Conservation (phyloP, 1,139 yeast species). For the Geotrichum carabidarum region DNA sequence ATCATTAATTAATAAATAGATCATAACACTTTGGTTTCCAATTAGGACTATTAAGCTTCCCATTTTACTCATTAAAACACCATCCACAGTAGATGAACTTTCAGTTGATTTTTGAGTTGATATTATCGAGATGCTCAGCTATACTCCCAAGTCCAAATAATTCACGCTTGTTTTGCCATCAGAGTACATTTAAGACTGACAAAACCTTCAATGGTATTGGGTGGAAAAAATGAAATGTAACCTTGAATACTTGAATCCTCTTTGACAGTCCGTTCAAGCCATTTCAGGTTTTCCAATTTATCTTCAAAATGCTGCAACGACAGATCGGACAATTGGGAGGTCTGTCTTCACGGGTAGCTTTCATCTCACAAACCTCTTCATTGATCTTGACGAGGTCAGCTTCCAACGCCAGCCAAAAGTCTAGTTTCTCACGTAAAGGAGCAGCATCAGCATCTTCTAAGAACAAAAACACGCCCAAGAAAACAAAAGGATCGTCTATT, state of each 20-base stretch:
- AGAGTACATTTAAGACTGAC: neutral
- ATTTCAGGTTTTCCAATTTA: neutral
- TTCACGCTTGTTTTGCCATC: neutral
- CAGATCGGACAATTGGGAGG: slow-evolving; percentile 8
- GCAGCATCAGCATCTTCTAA: slow-evolving; percentile 1
- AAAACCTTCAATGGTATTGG: slow-evolving; percentile 3
- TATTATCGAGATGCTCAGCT: neutral
- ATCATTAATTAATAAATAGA: no score
- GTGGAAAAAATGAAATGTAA: neutral
- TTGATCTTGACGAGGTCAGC: slow-evolving; percentile 1
- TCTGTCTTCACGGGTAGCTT: neutral
- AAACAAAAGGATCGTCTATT: slow-evolving; percentile 30
- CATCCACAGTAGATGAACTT: no score
- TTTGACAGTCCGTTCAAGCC: neutral
- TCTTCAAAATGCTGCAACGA: slow-evolving; percentile 10
- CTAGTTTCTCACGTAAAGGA: slow-evolving; percentile 12
- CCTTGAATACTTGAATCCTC: neutral
- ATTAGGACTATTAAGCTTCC: no score
- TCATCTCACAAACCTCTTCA: neutral
- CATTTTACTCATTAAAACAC: no score
- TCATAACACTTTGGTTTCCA: no score
- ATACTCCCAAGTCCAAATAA: neutral
- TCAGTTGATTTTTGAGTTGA: no score
- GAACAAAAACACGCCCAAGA: slow-evolving; percentile 30
- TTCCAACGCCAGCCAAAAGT: slow-evolving; percentile 5